Base-by-base conservation (phyloP, 2,329 filamentous ascomycete species). In the Aspergillus sclerotialis region DNA sequence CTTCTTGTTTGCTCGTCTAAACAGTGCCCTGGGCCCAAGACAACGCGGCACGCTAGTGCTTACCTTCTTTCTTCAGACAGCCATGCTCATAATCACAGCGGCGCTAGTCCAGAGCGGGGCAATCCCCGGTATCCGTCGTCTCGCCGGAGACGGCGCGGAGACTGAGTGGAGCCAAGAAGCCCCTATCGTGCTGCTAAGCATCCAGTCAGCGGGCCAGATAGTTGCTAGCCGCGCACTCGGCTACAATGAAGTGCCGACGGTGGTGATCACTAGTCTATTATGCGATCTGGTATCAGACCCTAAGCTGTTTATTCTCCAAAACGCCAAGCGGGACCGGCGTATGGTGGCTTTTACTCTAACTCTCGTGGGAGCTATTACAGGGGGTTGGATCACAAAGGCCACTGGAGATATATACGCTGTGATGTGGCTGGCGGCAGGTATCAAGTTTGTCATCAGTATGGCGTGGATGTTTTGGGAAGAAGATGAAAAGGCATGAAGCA, bases 1-100 rank as follows among this genome's bases (percentile, higher is more conserved):
- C 24, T 53, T 63, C 14, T 37, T 53, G 25, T 69, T 68, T 42
- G 59, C 62, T 5, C 53, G 54, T 7, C 38, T 65, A 21, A 56
- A 60, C 38, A 50, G 40, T 16, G 13, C 43, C 25, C 11, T 56
- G 7, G 46, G 54, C 7, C 13, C 45, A 31, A 43, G 39, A 19
- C 43, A 39, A 16, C 44, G 54, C 11, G 43, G 45, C 1, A 50
- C 45, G 1, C 28, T 60, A 14, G 44, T 55, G 10, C 21, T 51
- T 8, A 55, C 52, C 1, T 60, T 57, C 35, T n/a, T 50, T 4
- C 24, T 57, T 1, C 56, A 60, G 34, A 33, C 46, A 3, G 19
- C 42, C 10, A 36, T 58, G 27, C 44, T 60, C 16, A 30, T 56
- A 12, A 35, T 58, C 14, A 49, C 53, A 0, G 52, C 52, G 1